phyloP scores from a whole-genome alignment of 2,329 filamentous ascomycete species.

The Bipolaris sorokiniana region DNA sequence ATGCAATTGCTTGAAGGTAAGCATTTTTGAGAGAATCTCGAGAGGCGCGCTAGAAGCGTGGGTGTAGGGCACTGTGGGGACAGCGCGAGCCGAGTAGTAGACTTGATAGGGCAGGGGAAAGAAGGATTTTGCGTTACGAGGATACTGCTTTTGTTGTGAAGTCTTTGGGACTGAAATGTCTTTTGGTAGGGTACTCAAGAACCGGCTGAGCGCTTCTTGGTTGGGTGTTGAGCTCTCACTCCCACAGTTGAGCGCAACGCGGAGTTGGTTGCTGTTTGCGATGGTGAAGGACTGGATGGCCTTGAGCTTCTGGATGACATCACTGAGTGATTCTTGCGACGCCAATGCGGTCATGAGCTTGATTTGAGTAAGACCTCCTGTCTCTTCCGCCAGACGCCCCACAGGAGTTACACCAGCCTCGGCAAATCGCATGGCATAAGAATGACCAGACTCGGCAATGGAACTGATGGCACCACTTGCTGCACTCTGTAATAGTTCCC shows the following conservation, averaged over 20 bases:
- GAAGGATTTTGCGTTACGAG: slow-evolving; percentile 70
- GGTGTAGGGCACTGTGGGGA: slow-evolving; percentile 84
- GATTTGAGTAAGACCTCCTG: slow-evolving; percentile 88
- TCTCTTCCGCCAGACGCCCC: slow-evolving; percentile 78
- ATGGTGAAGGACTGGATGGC: slow-evolving; percentile 81
- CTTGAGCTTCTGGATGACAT: slow-evolving; percentile 83
- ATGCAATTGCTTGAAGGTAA: slow-evolving; percentile 96
- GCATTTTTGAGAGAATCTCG: slow-evolving; percentile 85
- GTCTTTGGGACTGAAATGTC: slow-evolving; percentile 38
- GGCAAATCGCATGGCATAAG: slow-evolving; percentile 82
- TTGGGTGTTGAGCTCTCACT: slow-evolving; percentile 73
- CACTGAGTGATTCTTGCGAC: slow-evolving; percentile 72
- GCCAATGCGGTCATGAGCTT: slow-evolving; percentile 82
- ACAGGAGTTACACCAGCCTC: slow-evolving; percentile 77
- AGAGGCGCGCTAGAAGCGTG: slow-evolving; percentile 77
- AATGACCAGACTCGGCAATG: slow-evolving; percentile 88
- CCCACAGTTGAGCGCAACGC: slow-evolving; percentile 86
- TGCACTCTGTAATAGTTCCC: slow-evolving; percentile 83
- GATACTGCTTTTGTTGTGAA: slow-evolving; percentile 45
- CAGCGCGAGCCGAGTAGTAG: slow-evolving; percentile 84
- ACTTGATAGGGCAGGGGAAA: slow-evolving; percentile 97
- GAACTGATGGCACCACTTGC: slow-evolving; percentile 90
- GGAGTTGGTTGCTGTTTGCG: slow-evolving; percentile 69
- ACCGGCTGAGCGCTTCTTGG: slow-evolving; percentile 71
- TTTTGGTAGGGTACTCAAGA: slow-evolving; percentile 67